phyloP scores from a whole-genome alignment of 2,329 filamentous ascomycete genomes.

The Diplodia scrobiculata region DNA sequence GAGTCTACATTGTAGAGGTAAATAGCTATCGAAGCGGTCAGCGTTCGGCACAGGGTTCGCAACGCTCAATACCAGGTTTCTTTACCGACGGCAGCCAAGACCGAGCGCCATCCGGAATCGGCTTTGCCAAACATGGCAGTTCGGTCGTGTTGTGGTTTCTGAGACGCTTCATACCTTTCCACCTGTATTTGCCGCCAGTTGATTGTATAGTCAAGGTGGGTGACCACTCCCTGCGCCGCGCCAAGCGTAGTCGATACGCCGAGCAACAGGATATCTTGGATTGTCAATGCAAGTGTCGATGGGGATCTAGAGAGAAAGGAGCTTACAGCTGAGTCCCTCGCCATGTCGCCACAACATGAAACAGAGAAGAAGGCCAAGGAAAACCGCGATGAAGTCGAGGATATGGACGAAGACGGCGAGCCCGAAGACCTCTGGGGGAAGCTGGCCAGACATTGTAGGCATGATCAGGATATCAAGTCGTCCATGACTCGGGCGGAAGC shows the following conservation, averaged over 20 bases:
- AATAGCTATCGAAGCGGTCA: conserved; percentile 1
- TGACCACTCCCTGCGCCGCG: conserved; percentile 1
- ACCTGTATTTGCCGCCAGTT: conserved; percentile 21
- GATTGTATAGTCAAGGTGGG: conserved; percentile 17
- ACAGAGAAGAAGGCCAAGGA: conserved; percentile 15
- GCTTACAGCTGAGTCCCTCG: conserved; percentile 18
- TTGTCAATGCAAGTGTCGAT: not conserved
- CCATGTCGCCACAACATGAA: conserved; percentile 25
- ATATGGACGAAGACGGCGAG: conserved; percentile 15
- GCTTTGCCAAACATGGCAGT: conserved; percentile 18
- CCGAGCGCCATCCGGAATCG: conserved; percentile 20
- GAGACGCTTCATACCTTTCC: conserved; percentile 8
- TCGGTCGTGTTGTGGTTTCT: not conserved
- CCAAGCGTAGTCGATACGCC: conserved; percentile 17
- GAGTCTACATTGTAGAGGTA: conserved; percentile 24
- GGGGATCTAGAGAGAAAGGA: not conserved
- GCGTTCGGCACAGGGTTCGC: not conserved
- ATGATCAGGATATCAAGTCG: not conserved
- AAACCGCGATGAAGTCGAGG: not conserved
- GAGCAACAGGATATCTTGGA: conserved; percentile 20
- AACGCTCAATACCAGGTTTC: not conserved
- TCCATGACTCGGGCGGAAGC: not conserved
- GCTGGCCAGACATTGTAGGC: conserved; percentile 1
- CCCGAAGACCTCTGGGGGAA: conserved; percentile 10
- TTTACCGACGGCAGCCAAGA: conserved; percentile 10